These are phyloP conservation scores for Cercospora berteroae DNA, from an alignment of 2,329 filamentous ascomycete species.

Conservation along the genomic window DNA sequence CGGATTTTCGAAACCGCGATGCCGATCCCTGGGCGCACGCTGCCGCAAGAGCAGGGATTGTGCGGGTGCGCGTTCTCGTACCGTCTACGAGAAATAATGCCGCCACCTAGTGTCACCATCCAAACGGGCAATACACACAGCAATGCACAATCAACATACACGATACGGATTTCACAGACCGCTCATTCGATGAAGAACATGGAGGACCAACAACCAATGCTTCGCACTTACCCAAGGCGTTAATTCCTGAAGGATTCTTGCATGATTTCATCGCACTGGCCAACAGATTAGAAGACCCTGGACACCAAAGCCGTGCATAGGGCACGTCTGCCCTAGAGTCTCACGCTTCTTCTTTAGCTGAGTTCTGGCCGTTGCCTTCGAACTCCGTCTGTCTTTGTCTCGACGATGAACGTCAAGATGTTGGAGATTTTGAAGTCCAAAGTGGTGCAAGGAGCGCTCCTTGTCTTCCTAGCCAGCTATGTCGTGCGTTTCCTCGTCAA, in stretches of 20 bases:
- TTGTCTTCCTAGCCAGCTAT: constrained; percentile 2
- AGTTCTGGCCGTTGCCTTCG: neutral
- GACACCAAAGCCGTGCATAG: neutral
- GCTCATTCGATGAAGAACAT: neutral
- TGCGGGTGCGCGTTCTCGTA: neutral
- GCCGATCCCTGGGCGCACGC: neutral
- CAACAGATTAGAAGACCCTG: neutral
- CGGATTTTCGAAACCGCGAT: neutral
- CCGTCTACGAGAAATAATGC: neutral
- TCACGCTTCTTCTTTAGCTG: neutral
- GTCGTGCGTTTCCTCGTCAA: constrained; percentile 1
- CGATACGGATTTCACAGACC: neutral
- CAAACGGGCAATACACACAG: neutral
- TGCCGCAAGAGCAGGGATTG: neutral
- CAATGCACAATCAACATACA: neutral
- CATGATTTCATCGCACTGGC: neutral
- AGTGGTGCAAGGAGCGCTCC: neutral
- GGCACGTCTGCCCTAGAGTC: neutral
- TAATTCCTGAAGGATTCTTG: neutral
- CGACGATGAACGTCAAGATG: constrained; percentile 2
- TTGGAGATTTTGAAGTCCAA: constrained; percentile 1
- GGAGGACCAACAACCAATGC: neutral
- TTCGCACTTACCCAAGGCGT: neutral
- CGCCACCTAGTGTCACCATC: neutral
- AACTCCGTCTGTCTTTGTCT: neutral